Percentiles rank a stretch among this genome's conserved stretches.
These are phyloP conservation scores for Sarcodon sp. DNA, from an alignment of 768 basidiomycete species.

Conservation along the genomic window DNA sequence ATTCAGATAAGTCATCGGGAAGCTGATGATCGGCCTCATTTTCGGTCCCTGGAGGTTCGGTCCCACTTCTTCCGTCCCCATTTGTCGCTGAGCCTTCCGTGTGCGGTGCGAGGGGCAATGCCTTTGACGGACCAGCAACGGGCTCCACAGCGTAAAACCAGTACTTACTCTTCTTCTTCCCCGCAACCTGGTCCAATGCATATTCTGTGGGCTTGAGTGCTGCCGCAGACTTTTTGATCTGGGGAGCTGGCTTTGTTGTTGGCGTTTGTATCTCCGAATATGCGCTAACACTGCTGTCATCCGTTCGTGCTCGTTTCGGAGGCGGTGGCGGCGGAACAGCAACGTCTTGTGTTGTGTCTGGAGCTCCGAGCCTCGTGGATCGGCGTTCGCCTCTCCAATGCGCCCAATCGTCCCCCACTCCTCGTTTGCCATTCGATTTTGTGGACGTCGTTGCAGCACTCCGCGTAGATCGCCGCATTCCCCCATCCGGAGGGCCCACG, in stretches of 20 bases:
- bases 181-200: constrained; percentile 62
- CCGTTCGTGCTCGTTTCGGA: constrained; percentile 65
- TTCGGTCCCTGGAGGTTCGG: too few relatives aligned
- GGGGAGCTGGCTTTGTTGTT: constrained; percentile 7
- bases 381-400: constrained; percentile 69
- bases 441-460: constrained; percentile 20
- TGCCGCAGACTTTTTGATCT: constrained; percentile 36
- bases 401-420: constrained; percentile 28
- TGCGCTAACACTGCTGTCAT: constrained; percentile 40
- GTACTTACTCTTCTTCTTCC: constrained; percentile 78
- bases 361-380: constrained; percentile 51
- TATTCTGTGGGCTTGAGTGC: constrained; percentile 60
- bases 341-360: constrained; percentile 38
- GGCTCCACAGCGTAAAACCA: constrained; percentile 87
- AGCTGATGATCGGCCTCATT: too few relatives aligned
- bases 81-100: too few relatives aligned
- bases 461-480: constrained; percentile 28
- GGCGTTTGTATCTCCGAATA: constrained; percentile 14
- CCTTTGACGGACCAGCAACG: constrained; percentile 6
- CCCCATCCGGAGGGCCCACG: constrained; percentile 5
- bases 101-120: too few relatives aligned
- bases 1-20: too few relatives aligned
- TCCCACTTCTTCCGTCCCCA: too few relatives aligned
- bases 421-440: constrained; percentile 33
- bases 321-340: constrained; percentile 16